phyloP scores from a whole-genome alignment of 768 basidiomycete genomes.

The Naganishia friedmannii region DNA sequence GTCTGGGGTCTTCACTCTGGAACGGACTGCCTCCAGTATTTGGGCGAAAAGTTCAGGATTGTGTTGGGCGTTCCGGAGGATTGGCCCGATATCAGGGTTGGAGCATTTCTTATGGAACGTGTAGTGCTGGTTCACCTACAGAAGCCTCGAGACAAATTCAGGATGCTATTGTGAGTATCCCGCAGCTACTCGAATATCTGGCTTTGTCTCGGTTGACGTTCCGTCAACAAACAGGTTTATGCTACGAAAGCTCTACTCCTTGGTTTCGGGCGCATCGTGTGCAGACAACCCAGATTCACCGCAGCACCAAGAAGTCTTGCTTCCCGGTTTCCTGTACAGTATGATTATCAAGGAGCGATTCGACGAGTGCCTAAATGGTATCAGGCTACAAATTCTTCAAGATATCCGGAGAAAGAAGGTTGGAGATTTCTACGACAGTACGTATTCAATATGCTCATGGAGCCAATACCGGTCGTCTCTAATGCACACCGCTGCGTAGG shows the following conservation, averaged over 20 bases:
- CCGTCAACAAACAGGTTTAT: constrained; percentile 67
- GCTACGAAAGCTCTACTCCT: constrained; percentile 88
- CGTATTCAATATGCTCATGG: constrained; percentile 46
- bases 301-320: constrained; percentile 93
- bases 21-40: constrained; percentile 85
- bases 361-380: constrained; percentile 73
- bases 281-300: constrained; percentile 98
- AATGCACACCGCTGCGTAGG: constrained; percentile 55
- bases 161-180: constrained; percentile 77
- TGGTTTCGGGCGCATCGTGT: constrained; percentile 84
- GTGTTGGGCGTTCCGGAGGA: constrained; percentile 88
- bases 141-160: constrained; percentile 85
- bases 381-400: constrained; percentile 62
- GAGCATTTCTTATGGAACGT: constrained; percentile 76
- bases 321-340: constrained; percentile 85
- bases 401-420: constrained; percentile 74
- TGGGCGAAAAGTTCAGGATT: constrained; percentile 94
- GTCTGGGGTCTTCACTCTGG: constrained; percentile 82
- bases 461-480: background rate
- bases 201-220: constrained; percentile 20
- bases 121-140: constrained; percentile 86
- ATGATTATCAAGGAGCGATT: constrained; percentile 98
- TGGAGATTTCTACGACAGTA: constrained; percentile 83
- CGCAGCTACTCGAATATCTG: too few relatives aligned
- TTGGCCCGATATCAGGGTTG: constrained; percentile 78